A percentile compares a stretch with the other conserved stretches of the same genome.
These are phyloP conservation scores for Colletotrichum cuscutae DNA, from an alignment of 2,329 filamentous ascomycete species.

Conservation along the genomic window DNA sequence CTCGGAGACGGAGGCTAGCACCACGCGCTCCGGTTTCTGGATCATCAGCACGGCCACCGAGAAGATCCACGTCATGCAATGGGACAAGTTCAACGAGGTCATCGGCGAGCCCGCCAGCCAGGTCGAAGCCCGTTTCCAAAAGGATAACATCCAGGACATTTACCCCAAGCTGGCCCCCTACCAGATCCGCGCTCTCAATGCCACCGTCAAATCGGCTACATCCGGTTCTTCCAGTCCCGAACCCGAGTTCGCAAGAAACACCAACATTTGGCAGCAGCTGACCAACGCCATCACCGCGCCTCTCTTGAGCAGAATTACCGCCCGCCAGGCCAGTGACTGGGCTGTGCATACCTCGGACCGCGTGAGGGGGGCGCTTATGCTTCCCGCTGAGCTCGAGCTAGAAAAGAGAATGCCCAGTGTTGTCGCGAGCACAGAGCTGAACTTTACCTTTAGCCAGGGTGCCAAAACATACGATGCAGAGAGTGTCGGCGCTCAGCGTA, in stretches of 20 bases:
- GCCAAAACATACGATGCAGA: slow-evolving; percentile 54
- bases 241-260: slow-evolving; percentile 38
- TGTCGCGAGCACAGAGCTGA: slow-evolving; percentile 50
- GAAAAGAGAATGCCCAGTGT: slow-evolving; percentile 49
- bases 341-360: slow-evolving; percentile 64
- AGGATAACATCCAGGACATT: slow-evolving; percentile 50
- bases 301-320: slow-evolving; percentile 60
- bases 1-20: slow-evolving; percentile 57
- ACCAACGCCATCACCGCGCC: slow-evolving; percentile 57
- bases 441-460: slow-evolving; percentile 58
- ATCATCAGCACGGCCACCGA: slow-evolving; percentile 51
- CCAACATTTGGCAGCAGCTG: slow-evolving; percentile 62
- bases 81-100: slow-evolving; percentile 67
- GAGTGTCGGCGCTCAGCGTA: slow-evolving; percentile 49
- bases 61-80: slow-evolving; percentile 59
- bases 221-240: slow-evolving; percentile 35
- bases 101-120: slow-evolving; percentile 58
- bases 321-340: slow-evolving; percentile 55
- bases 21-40: slow-evolving; percentile 68
- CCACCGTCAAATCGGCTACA: slow-evolving; percentile 10
- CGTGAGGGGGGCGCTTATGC: slow-evolving; percentile 53
- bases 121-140: slow-evolving; percentile 57
- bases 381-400: slow-evolving; percentile 52
- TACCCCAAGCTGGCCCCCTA: slow-evolving; percentile 58
- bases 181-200: slow-evolving; percentile 45